Percentiles rank a stretch among this genome's conserved stretches.
Evolutionary conservation across 2,329 filamentous ascomycete species (phyloP).

Genomic region (Basipetospora chlamydospora): DNA sequence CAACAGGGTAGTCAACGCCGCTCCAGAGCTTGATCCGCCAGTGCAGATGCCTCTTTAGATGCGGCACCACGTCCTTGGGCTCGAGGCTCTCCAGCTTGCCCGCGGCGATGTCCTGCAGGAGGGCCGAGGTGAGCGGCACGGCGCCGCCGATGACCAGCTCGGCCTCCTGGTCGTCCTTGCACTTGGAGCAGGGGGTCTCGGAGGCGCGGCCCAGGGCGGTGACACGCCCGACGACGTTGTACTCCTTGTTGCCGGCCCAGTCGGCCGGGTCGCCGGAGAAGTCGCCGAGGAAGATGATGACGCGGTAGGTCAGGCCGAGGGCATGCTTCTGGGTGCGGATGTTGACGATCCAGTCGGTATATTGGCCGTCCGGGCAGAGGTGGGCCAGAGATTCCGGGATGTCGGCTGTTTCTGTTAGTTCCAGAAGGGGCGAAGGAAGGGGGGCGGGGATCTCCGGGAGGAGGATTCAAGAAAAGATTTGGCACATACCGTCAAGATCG

Average conservation of each 20-base stretch:
- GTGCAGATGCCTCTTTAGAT: constrained; percentile 12
- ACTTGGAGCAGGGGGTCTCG: constrained; percentile 14
- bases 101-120: constrained; percentile 26
- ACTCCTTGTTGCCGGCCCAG: constrained; percentile 34
- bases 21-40: constrained; percentile 13
- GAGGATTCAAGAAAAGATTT: no score
- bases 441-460: no score
- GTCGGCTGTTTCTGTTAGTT: not conserved
- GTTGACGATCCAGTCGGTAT: constrained; percentile 54
- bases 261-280: constrained; percentile 24
- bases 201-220: constrained; percentile 33
- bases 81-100: constrained; percentile 11
- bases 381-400: constrained; percentile 1
- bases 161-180: constrained; percentile 9
- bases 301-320: constrained; percentile 41
- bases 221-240: constrained; percentile 47
- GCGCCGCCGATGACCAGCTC: constrained; percentile 19
- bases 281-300: constrained; percentile 55
- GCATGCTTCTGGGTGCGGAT: constrained; percentile 47
- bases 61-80: constrained; percentile 13
- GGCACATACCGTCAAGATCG: not conserved
- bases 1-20: constrained; percentile 8
- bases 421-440: no score
- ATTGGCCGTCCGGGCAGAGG: constrained; percentile 13
- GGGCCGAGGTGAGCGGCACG: constrained; percentile 33